Evolutionary conservation across 2,329 filamentous ascomycete species (phyloP).

Genomic region (Cercospora sp.): DNA sequence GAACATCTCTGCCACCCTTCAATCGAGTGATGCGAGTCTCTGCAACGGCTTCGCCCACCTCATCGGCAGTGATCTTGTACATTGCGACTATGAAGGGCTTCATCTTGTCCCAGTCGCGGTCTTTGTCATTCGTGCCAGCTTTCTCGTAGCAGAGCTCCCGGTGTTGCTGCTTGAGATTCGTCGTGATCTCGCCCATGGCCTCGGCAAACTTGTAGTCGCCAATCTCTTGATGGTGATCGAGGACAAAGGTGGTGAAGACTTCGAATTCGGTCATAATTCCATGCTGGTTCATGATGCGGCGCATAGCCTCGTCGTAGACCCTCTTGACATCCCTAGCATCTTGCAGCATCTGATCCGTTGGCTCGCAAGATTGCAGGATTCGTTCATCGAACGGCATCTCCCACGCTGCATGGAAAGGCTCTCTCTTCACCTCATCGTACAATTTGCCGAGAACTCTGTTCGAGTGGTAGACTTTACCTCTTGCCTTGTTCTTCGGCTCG

Average conservation of each 20-base stretch:
- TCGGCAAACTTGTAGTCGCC: conserved; percentile 87
- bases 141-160: conserved; percentile 64
- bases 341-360: conserved; percentile 57
- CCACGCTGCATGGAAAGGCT: conserved; percentile 73
- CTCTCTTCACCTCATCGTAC: conserved; percentile 71
- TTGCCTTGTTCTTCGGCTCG: conserved; percentile 55
- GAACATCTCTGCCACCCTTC: conserved; percentile 44
- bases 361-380: conserved; percentile 64
- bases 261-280: conserved; percentile 88
- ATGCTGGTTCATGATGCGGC: conserved; percentile 80
- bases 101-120: conserved; percentile 56
- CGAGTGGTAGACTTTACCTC: conserved; percentile 63
- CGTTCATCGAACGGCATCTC: conserved; percentile 72
- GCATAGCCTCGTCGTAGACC: conserved; percentile 75
- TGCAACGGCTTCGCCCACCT: conserved; percentile 62
- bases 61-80: conserved; percentile 77
- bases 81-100: conserved; percentile 79
- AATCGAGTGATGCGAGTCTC: conserved; percentile 49
- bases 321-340: conserved; percentile 68
- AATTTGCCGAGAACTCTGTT: conserved; percentile 73
- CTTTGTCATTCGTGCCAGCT: conserved; percentile 50
- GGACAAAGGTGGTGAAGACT: conserved; percentile 81
- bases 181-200: conserved; percentile 70
- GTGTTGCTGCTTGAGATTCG: conserved; percentile 68
- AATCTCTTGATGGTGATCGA: conserved; percentile 70